A percentile compares a stretch with the other conserved stretches of the same genome.
These are phyloP conservation scores for Termitomyces sp. DNA, from an alignment of 768 basidiomycete species.

Conservation along the genomic window DNA sequence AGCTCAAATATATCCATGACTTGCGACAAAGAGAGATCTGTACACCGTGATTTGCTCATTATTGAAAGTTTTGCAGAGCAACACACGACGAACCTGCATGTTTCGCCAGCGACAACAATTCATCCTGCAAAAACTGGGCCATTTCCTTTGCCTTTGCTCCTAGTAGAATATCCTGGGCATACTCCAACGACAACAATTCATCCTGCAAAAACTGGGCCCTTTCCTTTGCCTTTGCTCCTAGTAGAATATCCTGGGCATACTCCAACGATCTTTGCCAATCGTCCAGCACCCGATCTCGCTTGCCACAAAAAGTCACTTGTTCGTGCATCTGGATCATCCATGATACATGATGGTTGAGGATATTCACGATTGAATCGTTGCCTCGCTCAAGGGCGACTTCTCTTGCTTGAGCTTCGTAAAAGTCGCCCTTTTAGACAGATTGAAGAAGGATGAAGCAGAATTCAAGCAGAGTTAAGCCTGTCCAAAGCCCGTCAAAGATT, in stretches of 20 bases:
- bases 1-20: constrained; percentile 64
- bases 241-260: constrained; percentile 48
- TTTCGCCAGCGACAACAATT: constrained; percentile 54
- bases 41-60: background rate
- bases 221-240: constrained; percentile 47
- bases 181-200: constrained; percentile 52
- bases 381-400: constrained; percentile 41
- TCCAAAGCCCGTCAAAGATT: no score
- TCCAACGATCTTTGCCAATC: constrained; percentile 58
- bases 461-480: no score
- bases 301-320: constrained; percentile 41
- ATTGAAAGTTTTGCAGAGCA: constrained; percentile 9
- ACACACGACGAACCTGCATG: constrained; percentile 49
- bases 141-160: constrained; percentile 53
- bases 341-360: constrained; percentile 45
- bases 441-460: constrained; percentile 20
- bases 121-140: constrained; percentile 60
- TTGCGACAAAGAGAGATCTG: constrained; percentile 63
- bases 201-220: constrained; percentile 62
- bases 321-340: constrained; percentile 31
- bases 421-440: constrained; percentile 35
- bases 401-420: constrained; percentile 54
- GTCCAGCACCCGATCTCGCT: constrained; percentile 47
- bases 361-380: constrained; percentile 67
- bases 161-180: constrained; percentile 51